Evolutionary conservation across 352 stramenopile genomes (phyloP).

Genomic region (Globisporangium parvum): DNA sequence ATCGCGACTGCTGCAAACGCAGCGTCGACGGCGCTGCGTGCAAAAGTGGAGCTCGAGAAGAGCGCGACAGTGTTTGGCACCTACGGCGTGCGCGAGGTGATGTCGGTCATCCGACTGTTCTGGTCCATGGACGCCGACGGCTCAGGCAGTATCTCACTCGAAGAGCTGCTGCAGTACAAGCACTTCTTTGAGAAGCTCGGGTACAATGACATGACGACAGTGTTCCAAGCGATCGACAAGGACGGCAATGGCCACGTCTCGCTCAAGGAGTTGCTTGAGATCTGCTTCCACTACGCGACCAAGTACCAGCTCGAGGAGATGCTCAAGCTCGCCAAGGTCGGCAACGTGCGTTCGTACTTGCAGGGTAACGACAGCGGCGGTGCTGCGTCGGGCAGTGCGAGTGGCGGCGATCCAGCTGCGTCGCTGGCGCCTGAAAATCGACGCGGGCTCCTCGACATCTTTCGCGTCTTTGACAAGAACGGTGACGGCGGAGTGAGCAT

Average conservation of each 20-base stretch:
- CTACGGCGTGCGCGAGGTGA: conserved; percentile 63
- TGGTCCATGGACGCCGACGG: conserved; percentile 64
- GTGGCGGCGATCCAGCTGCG: not conserved
- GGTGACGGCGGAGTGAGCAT: conserved; percentile 56
- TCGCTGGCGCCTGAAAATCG: conserved; percentile 27
- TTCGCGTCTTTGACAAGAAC: conserved; percentile 67
- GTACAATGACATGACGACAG: conserved; percentile 47
- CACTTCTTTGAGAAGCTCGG: conserved; percentile 62
- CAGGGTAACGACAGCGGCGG: conserved; percentile 10
- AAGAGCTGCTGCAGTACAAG: conserved; percentile 49
- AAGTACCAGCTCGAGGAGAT: conserved; percentile 58
- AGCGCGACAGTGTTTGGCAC: conserved; percentile 47
- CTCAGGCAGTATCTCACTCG: conserved; percentile 49
- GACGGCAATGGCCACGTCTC: conserved; percentile 52
- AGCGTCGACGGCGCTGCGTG: not conserved
- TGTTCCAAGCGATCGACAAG: conserved; percentile 71
- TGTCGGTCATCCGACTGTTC: conserved; percentile 71
- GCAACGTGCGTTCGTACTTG: conserved; percentile 44
- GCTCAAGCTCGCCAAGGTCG: conserved; percentile 63
- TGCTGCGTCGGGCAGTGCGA: conserved; percentile 1
- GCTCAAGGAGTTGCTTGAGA: conserved; percentile 50
- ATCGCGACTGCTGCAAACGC: not conserved
- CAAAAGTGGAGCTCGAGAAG: conserved; percentile 22
- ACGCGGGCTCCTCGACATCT: conserved; percentile 51
- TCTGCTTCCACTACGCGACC: conserved; percentile 62